Percentiles rank a stretch among this genome's conserved stretches.
These are phyloP conservation scores for Rhazya stricta DNA, from an alignment of 257 asterid genomes.

Conservation along the genomic window DNA sequence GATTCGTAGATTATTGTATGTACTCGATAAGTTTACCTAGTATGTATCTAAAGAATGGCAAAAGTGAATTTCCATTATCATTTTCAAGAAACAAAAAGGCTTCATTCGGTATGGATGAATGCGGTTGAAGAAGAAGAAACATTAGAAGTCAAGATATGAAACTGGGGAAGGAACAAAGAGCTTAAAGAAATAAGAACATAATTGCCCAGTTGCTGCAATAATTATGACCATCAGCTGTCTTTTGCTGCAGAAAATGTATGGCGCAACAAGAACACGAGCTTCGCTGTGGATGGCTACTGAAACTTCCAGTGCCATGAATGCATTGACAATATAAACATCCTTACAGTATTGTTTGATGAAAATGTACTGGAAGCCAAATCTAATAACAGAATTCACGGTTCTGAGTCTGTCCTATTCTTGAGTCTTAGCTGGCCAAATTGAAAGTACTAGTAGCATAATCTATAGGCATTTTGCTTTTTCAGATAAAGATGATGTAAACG, in stretches of 20 bases:
- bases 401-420: neutral
- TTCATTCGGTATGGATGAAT: neutral
- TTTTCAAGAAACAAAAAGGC: neutral
- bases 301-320: neutral
- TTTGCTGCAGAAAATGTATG: neutral
- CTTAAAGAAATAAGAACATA: neutral
- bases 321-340: neutral
- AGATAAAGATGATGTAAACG: neutral
- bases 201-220: neutral
- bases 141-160: neutral
- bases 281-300: neutral
- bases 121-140: neutral
- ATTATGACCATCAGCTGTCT: slow-evolving; percentile 2
- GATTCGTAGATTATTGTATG: too few relatives aligned
- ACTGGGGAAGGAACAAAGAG: neutral
- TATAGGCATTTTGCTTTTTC: neutral
- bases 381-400: neutral
- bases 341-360: neutral
- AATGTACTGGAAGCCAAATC: neutral
- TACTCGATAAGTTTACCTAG: too few relatives aligned
- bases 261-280: neutral
- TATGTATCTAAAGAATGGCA: neutral
- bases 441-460: neutral
- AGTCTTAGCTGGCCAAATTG: neutral
- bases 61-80: neutral